Evolutionary conservation across 306 rosid species (phyloP).

Genomic region (Geum urbanum): DNA sequence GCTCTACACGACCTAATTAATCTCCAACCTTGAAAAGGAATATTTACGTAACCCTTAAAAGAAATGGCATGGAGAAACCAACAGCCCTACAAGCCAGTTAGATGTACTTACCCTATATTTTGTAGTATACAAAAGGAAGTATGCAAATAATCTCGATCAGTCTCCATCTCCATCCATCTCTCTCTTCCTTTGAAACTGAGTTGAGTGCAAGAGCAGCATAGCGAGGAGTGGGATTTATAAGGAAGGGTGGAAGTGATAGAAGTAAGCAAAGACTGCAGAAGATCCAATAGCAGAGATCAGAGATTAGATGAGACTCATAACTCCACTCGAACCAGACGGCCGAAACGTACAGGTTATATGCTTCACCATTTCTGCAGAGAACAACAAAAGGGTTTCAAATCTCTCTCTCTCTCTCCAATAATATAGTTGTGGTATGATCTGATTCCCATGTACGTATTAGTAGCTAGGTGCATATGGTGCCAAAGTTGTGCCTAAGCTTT

Average conservation of each 20-base stretch:
- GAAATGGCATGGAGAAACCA: background rate
- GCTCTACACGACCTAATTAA: rapidly evolving
- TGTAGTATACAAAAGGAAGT: background rate
- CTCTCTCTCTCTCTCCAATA: background rate
- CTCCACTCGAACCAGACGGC: slow-evolving; percentile 22
- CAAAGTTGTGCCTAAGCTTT: slow-evolving; percentile 3
- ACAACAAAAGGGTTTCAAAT: slow-evolving; percentile 7
- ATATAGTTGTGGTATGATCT: background rate
- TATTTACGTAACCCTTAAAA: background rate
- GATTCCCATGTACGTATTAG: background rate
- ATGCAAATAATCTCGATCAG: background rate
- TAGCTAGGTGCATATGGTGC: background rate
- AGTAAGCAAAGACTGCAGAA: too few species aligned
- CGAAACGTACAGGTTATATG: slow-evolving; percentile 20
- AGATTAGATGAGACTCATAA: slow-evolving; percentile 17
- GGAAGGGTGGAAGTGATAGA: too few species aligned
- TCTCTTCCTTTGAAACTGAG: background rate
- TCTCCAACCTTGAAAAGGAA: background rate
- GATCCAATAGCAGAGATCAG: slow-evolving; percentile 17
- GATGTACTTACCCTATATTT: background rate
- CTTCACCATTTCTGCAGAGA: background rate
- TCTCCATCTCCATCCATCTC: background rate
- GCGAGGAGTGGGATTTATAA: slow-evolving; percentile 7
- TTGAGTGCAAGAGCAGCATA: slow-evolving; percentile 7
- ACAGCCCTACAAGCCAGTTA: background rate